Evolutionary conservation across 148 eudicot genomes (phyloP).

Genomic region (Camellia sinensis): DNA sequence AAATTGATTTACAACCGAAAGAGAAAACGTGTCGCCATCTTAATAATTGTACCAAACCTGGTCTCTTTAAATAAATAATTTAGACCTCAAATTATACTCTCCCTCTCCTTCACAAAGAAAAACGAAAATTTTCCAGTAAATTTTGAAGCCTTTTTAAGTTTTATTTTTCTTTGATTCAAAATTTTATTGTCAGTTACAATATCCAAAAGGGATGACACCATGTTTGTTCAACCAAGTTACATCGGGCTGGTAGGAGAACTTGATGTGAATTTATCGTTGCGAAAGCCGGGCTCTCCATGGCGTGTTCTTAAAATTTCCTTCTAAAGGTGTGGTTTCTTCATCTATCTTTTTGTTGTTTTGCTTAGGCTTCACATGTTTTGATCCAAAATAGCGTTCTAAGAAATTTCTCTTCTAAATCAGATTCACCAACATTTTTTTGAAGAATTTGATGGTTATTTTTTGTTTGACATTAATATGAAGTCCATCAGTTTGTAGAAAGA

Average conservation of each 20-base stretch:
- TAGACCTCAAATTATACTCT: background rate
- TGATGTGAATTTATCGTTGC: conserved; percentile 3
- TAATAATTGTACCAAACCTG: conserved; percentile 6
- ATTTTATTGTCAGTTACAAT: background rate
- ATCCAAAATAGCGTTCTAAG: background rate
- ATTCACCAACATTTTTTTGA: background rate
- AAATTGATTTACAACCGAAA: conserved; percentile 9
- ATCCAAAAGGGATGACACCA: conserved; percentile 9
- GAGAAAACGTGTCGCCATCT: background rate
- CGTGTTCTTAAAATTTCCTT: conserved; percentile 2
- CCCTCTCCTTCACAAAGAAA: background rate
- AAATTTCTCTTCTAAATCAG: background rate
- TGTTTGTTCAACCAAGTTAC: background rate
- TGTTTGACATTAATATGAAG: too few relatives aligned
- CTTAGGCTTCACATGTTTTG: background rate
- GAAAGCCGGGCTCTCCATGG: conserved; percentile 5
- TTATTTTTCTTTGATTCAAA: background rate
- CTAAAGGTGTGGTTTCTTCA: conserved; percentile 4
- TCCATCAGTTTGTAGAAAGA: too few relatives aligned
- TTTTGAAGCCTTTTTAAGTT: background rate
- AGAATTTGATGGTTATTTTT: background rate
- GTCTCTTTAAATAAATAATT: background rate
- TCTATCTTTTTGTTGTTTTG: background rate
- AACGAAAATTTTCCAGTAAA: background rate
- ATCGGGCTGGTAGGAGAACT: conserved; percentile 7